Evolutionary conservation across 257 asterid species (phyloP), one percentile per base, ranked within the genome.

Genomic region (Nyctanthes arbortristis): DNA sequence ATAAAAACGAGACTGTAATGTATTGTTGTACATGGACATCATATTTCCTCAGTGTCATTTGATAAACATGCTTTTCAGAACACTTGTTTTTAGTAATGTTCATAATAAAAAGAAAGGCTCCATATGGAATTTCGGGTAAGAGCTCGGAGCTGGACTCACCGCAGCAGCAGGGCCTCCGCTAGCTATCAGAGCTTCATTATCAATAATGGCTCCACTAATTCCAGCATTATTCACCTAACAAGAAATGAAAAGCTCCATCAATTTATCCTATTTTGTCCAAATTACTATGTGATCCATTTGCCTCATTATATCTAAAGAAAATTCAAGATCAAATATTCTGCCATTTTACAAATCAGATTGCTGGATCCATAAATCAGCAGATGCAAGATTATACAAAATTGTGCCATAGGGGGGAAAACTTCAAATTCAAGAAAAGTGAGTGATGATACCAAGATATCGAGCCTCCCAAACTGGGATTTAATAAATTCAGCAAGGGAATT

Each of bases 201-300:
- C 84, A 16, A 63, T 13, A 2, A 61, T 27, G n/a, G 66, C 52
- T 71, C 92, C 96, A 69, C 59, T 4, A 36, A 84, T 35, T 49
- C 82, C 92, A 16, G 92, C 92, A 63, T 88, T 86, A 71, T 88
- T 86, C 14, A 88, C 85, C 95, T 86, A n/a, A 81, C 68, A 65
- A 35, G 40, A 35, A 35, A n/a, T n/a, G n/a, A 56, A 61, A 0
- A 10, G 16, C n/a, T 63, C 35, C 40, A 10, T 12, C 76, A 39
- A 37, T 24, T 63, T 63, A 54, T 43, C 5, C 1, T 14, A 3
- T 25, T 66, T n/a, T n/a, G n/a, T n/a, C n/a, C n/a, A n/a, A n/a
- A n/a, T n/a, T n/a, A n/a, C n/a, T n/a, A n/a, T n/a, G n/a, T n/a
- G n/a, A n/a, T n/a, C n/a, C n/a, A n/a, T n/a, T n/a, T n/a, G n/a